Evolutionary conservation across 352 stramenopile species (phyloP), one percentile per base, ranked within the genome.

Genomic region (Phytophthora citricola): DNA sequence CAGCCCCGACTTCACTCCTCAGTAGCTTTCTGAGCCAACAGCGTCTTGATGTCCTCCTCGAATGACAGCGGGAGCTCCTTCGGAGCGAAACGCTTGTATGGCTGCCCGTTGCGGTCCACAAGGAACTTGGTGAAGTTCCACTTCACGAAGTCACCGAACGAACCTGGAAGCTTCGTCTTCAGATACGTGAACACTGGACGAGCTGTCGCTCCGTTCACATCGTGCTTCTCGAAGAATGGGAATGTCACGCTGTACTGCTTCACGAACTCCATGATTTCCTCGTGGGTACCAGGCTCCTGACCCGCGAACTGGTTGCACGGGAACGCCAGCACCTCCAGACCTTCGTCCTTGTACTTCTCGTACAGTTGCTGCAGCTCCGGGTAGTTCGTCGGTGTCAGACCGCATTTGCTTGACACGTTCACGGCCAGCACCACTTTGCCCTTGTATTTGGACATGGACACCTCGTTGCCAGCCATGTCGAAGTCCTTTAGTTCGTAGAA

Each of bases 121-220:
- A 98, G 64, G 63, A 98, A 98, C 71, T 95, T 97, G 24, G 83
- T 91, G 61, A 94, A 97, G 77, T 97, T 97, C 90, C 90, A 97
- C 61, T 90, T 85, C 56, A 97, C 84, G 66, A 88, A 92, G 17
- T 81, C 81, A 4, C 81, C 86, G 54, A 90, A 84, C 65, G 90
- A 72, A 1, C 72, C 75, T 2, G 86, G 83, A 14, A 95, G 63
- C 45, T 88, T 86, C 39, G 79, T 43, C 61, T 96, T 97, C 27
- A 98, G 70, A 63, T 89, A 98, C 36, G 74, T 78, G 61, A 93
- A 97, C 32, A 97, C 85, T 29, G 91, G 85, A 2, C 90, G 79
- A 38, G 89, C 79, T 20, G 90, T 69, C 8, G 75, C 69, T 41
- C 92, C 90, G 54, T 98, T 98, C 10, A 98, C 92, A 47, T 96